A percentile compares a stretch with the other conserved stretches of the same genome.
Conservation (phyloP, 139 green algal genomes). For the Chlorella sp. region DNA sequence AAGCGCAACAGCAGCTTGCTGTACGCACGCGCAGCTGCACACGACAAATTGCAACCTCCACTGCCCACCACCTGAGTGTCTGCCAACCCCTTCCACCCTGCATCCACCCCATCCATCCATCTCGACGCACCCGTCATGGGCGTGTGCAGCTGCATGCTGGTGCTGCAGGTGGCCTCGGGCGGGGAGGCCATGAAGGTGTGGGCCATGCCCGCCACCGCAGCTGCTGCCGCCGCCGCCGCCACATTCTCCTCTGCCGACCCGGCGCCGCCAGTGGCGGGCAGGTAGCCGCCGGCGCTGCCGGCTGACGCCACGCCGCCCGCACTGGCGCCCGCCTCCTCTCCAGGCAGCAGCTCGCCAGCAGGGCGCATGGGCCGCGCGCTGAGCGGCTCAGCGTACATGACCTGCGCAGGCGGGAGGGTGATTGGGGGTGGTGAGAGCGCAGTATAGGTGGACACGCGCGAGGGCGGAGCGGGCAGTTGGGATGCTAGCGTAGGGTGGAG, state of each 20-base stretch:
- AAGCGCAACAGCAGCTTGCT: too few species aligned
- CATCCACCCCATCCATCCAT: not conserved
- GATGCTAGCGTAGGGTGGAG: too few species aligned
- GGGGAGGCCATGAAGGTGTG: conserved; percentile 17
- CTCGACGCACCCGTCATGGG: conserved; percentile 28
- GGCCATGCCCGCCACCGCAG: conserved; percentile 20
- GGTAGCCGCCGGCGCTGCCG: not conserved
- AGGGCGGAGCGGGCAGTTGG: too few species aligned
- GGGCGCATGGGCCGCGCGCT: conserved; percentile 15
- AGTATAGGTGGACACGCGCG: not conserved
- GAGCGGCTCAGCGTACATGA: conserved; percentile 64
- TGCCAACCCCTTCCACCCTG: not conserved
- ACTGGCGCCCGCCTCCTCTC: not conserved
- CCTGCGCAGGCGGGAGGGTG: conserved; percentile 18
- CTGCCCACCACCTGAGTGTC: not conserved
- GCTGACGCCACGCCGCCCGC: not conserved
- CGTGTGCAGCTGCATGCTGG: conserved; percentile 35
- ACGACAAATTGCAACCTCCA: too few species aligned
- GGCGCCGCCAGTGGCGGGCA: not conserved
- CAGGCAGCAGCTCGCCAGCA: conserved; percentile 12
- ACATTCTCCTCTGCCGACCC: not conserved
- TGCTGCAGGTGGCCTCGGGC: conserved; percentile 25
- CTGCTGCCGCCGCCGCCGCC: conserved; percentile 9
- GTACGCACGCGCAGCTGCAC: too few species aligned
- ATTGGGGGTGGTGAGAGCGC: not conserved